These are phyloP conservation scores for Salix purpurea DNA, from an alignment of 345 rosid species.

Conservation along the genomic window DNA sequence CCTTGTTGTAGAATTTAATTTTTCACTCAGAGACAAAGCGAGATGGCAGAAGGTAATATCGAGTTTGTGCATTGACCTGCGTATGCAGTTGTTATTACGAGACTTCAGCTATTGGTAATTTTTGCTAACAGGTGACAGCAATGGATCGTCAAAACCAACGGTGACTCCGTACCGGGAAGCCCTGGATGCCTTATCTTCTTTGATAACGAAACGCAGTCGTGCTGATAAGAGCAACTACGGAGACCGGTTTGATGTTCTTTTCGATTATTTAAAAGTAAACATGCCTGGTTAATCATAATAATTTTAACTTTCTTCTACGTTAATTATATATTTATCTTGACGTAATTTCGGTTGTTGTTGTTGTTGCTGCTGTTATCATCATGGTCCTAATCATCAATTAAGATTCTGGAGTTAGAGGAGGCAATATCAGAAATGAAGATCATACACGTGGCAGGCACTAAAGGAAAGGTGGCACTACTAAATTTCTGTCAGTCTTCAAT, in stretches of 20 bases:
- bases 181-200: conserved; percentile 75
- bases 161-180: conserved; percentile 49
- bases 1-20: neutral
- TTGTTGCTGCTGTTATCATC: neutral
- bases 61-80: neutral
- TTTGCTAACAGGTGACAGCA: neutral
- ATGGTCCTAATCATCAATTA: neutral
- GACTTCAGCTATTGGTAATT: neutral
- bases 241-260: conserved; percentile 66
- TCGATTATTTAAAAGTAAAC: conserved; percentile 69
- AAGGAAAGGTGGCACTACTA: conserved; percentile 66
- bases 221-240: conserved; percentile 65
- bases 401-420: conserved; percentile 80
- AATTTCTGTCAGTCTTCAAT: neutral
- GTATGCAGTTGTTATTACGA: neutral
- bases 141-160: conserved; percentile 21
- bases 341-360: neutral
- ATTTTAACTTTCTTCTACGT: neutral
- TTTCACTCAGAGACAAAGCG: neutral
- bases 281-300: neutral
- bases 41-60: conserved; percentile 26
- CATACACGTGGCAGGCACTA: conserved; percentile 95
- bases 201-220: conserved; percentile 74
- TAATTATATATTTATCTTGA: neutral
- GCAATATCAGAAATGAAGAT: conserved; percentile 67